These are phyloP conservation scores for Neocatenulostroma microsporum DNA, from an alignment of 2,329 filamentous ascomycete species.

Conservation along the genomic window DNA sequence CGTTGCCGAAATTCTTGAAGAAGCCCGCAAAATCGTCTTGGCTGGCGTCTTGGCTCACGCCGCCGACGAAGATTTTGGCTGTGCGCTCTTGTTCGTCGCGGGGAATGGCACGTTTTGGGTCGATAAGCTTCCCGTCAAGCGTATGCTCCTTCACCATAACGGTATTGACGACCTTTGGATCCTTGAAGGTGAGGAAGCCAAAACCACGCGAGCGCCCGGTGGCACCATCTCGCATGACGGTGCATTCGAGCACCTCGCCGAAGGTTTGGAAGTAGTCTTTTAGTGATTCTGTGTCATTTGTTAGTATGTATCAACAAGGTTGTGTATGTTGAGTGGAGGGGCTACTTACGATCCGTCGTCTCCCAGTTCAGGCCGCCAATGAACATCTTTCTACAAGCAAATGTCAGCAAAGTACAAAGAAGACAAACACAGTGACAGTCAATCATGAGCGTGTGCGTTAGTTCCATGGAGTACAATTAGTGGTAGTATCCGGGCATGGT, in stretches of 20 bases:
- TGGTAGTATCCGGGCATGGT: too few relatives aligned
- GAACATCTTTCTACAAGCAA: slow-evolving; percentile 82
- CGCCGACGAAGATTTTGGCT: slow-evolving; percentile 96
- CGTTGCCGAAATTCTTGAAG: slow-evolving; percentile 92
- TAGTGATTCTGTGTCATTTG: slow-evolving; percentile 64
- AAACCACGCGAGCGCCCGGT: slow-evolving; percentile 93
- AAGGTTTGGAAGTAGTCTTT: slow-evolving; percentile 97
- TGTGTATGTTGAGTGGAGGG: slow-evolving; percentile 7
- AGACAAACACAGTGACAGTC: too few relatives aligned
- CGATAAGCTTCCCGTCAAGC: slow-evolving; percentile 96
- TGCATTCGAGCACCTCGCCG: slow-evolving; percentile 94
- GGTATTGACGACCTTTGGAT: slow-evolving; percentile 95
- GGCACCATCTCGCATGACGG: slow-evolving; percentile 96
- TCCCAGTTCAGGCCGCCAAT: slow-evolving; percentile 99
- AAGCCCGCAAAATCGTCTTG: slow-evolving; percentile 95
- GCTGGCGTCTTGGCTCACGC: slow-evolving; percentile 93
- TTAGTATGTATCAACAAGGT: slow-evolving; percentile 20
- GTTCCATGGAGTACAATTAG: background rate
- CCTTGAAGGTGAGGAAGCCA: slow-evolving; percentile 95
- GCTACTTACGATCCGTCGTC: slow-evolving; percentile 82
- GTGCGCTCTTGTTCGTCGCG: slow-evolving; percentile 97
- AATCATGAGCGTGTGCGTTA: slow-evolving; percentile 15
- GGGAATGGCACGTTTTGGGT: slow-evolving; percentile 94
- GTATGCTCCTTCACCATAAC: slow-evolving; percentile 99
- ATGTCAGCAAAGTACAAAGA: slow-evolving; percentile 17